Percentiles rank a stretch among this genome's conserved stretches.
Evolutionary conservation across 1,284 basidiomycete species (phyloP).

Genomic region (Trichosporon ovoides): DNA sequence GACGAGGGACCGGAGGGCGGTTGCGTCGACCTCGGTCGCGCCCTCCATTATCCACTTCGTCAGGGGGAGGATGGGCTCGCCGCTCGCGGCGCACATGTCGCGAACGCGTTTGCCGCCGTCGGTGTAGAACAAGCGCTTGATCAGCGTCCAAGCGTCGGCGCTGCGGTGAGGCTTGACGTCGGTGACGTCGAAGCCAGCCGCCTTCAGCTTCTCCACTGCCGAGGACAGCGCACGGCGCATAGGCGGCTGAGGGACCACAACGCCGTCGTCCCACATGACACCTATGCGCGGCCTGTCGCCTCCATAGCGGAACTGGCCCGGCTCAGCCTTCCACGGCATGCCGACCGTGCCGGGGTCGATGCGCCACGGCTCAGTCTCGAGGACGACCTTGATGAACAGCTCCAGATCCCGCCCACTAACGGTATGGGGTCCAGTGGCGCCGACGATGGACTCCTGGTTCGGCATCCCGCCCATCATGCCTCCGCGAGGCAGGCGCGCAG

Average conservation of each 20-base stretch:
- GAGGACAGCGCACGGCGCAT: slow-evolving; percentile 38
- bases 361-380: slow-evolving; percentile 40
- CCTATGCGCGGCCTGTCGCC: slow-evolving; percentile 33
- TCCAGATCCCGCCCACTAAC: slow-evolving; percentile 36
- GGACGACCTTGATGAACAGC: slow-evolving; percentile 35
- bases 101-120: slow-evolving; percentile 36
- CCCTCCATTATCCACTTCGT: slow-evolving; percentile 29
- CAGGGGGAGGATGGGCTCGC: slow-evolving; percentile 34
- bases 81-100: slow-evolving; percentile 13
- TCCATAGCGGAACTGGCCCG: slow-evolving; percentile 9
- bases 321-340: slow-evolving; percentile 37
- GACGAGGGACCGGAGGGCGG: slow-evolving; percentile 32
- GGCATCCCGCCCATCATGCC: slow-evolving; percentile 37
- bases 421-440: slow-evolving; percentile 39
- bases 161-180: slow-evolving; percentile 26
- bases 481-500: slow-evolving; percentile 35
- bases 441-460: slow-evolving; percentile 34
- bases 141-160: slow-evolving; percentile 29
- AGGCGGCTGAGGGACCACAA: slow-evolving; percentile 40
- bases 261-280: slow-evolving; percentile 43
- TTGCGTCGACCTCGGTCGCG: slow-evolving; percentile 19
- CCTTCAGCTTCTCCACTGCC: slow-evolving; percentile 27
- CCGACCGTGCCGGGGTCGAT: slow-evolving; percentile 32
- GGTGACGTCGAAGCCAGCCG: slow-evolving; percentile 26
- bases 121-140: slow-evolving; percentile 32